Evolutionary conservation across 192 early-diverging fungal genomes (phyloP).

Genomic region (Podila clonocystis): DNA sequence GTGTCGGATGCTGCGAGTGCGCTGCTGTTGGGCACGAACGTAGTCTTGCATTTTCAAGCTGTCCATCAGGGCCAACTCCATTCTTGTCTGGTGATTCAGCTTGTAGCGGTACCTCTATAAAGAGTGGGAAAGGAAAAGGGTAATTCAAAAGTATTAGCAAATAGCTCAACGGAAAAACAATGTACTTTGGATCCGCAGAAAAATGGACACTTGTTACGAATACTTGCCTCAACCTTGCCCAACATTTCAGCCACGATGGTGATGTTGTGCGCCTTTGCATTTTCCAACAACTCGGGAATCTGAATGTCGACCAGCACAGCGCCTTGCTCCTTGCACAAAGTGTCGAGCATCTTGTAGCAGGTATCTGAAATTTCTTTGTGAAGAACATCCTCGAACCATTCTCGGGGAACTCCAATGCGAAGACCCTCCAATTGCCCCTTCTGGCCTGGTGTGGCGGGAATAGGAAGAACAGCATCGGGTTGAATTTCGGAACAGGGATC

Average conservation of each 20-base stretch:
- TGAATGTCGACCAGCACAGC: slow-evolving; percentile 70
- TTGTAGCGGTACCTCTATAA: slow-evolving; percentile 31
- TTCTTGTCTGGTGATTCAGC: slow-evolving; percentile 56
- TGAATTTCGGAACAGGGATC: slow-evolving; percentile 60
- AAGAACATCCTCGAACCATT: slow-evolving; percentile 54
- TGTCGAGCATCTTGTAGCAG: slow-evolving; percentile 46
- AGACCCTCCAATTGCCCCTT: slow-evolving; percentile 56
- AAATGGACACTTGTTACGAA: neutral
- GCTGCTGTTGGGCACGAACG: slow-evolving; percentile 59
- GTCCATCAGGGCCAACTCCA: slow-evolving; percentile 44
- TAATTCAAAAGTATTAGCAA: too few species aligned
- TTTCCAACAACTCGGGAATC: slow-evolving; percentile 67
- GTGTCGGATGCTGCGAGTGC: slow-evolving; percentile 64
- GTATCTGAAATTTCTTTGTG: slow-evolving; percentile 41
- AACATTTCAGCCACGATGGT: slow-evolving; percentile 74
- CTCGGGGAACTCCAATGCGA: slow-evolving; percentile 67
- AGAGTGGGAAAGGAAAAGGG: neutral
- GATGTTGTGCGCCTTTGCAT: slow-evolving; percentile 68
- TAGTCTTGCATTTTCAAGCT: slow-evolving; percentile 59
- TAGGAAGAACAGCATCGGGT: slow-evolving; percentile 56
- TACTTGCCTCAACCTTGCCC: slow-evolving; percentile 12
- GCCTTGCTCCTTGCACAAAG: slow-evolving; percentile 55
- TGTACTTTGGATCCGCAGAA: too few species aligned
- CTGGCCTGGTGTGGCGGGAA: slow-evolving; percentile 7
- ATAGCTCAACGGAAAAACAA: too few species aligned